Conservation (phyloP, 2,329 filamentous ascomycete species). For the Rachicladosporium sp. region DNA sequence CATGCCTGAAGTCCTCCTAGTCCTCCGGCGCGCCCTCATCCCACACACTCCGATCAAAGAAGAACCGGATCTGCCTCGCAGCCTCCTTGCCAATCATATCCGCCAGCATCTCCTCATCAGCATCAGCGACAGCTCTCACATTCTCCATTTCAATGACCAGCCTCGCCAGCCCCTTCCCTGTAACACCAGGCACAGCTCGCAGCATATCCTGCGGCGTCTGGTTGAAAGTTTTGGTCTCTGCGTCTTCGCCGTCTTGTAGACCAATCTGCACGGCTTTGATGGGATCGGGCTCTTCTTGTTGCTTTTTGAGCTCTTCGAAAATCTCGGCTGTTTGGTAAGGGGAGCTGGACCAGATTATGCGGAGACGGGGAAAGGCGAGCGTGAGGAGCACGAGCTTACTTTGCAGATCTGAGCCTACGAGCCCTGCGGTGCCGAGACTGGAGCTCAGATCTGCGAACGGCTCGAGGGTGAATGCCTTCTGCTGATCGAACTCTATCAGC, state of each 20-base stretch:
- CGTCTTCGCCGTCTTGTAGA: constrained; percentile 46
- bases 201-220: constrained; percentile 86
- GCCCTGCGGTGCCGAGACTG: constrained; percentile 49
- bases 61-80: constrained; percentile 62
- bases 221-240: constrained; percentile 59
- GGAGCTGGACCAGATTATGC: constrained; percentile 85
- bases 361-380: constrained; percentile 76
- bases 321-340: constrained; percentile 97
- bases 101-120: constrained; percentile 60
- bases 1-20: not conserved
- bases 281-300: constrained; percentile 82
- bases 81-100: constrained; percentile 66
- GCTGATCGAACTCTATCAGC: constrained; percentile 93
- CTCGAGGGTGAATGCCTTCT: constrained; percentile 88
- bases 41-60: constrained; percentile 60
- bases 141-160: constrained; percentile 63
- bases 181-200: constrained; percentile 70
- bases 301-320: constrained; percentile 83
- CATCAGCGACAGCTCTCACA: constrained; percentile 73
- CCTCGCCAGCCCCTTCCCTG: constrained; percentile 60
- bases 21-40: constrained; percentile 26
- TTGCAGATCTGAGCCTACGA: constrained; percentile 64
- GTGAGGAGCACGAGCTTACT: constrained; percentile 85
- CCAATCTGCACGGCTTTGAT: constrained; percentile 74
- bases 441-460: constrained; percentile 42